These are phyloP conservation scores for Neonectria ditissima DNA, from an alignment of 2,329 filamentous ascomycete species.

Conservation along the genomic window DNA sequence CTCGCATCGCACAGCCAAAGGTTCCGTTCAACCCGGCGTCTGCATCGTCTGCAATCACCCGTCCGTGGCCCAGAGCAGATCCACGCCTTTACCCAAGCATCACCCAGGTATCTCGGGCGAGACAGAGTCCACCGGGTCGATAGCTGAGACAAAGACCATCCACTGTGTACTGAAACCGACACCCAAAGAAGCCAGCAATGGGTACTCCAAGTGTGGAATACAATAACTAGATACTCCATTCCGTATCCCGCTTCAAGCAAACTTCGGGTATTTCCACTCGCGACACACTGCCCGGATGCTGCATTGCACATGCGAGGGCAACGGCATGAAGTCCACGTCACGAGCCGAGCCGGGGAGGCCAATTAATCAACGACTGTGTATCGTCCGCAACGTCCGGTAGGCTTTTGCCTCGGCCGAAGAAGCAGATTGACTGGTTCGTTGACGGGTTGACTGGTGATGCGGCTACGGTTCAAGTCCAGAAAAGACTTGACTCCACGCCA, in stretches of 20 bases:
- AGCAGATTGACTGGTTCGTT: no score
- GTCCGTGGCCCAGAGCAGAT: no score
- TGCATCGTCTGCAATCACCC: no score
- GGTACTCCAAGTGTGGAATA: no score
- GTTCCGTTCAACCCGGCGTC: background rate
- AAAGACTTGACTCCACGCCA: no score
- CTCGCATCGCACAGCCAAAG: conserved; percentile 5
- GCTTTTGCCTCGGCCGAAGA: no score
- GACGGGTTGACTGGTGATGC: no score
- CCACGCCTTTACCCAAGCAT: background rate
- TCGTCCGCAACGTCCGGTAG: no score
- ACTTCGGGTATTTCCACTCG: background rate
- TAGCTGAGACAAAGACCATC: background rate
- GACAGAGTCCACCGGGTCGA: background rate
- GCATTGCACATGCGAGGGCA: background rate
- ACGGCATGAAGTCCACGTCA: background rate
- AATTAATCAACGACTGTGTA: no score
- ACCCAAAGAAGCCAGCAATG: no score
- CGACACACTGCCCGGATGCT: background rate
- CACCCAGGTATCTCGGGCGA: background rate
- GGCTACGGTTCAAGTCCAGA: background rate
- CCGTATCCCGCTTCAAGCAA: background rate
- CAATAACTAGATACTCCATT: no score
- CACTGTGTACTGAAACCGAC: no score
- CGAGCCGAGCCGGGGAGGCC: background rate